Base-by-base conservation (phyloP, 768 basidiomycete species). In the Agrocybe praecox region DNA sequence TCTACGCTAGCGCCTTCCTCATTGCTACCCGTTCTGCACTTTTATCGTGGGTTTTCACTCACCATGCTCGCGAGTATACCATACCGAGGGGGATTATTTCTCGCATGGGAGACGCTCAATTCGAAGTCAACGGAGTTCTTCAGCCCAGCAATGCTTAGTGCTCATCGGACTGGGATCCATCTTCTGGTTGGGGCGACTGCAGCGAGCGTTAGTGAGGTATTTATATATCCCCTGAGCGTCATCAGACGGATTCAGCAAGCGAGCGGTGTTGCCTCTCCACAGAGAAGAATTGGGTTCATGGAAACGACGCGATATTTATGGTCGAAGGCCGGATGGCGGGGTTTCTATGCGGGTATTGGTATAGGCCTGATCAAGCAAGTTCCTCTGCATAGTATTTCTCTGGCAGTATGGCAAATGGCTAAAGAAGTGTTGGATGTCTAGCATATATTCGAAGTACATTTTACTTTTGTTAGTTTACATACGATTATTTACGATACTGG, bases 231-330 rank as follows among this genome's bases (percentile, higher is more conserved):
- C 11, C 52, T 71, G 2, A 65, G 65, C 43, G 64, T 68, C 21
- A 58, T 68, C 43, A 68, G 67, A 17, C 64, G 65, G 10, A 71
- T 62, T 22, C 68, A 71, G 29, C 69, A 69, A 52, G 67, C 63
- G 12, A 66, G 67, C 34, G 67, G 66, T 2, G 62, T 61, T 24
- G 44, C 63, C 4, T 40, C n/a, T n/a, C 36, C 36, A 6, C 6
- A 40, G 17, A 58, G 62, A 46, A 67, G 66, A 58, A 51, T 60
- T 26, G 67, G 65, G 12, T 64, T 69, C 22, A 53, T 52, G 51
- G 64, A 67, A 40, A 68, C 65, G 21, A 58, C 65, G 33, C 22
- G 47, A 19, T 52, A 58, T 19, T 52, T 68, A 17, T 67, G 64
- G 68, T 51, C 32, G 42, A 53, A 45, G 24, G 55, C 50, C 5